Base-by-base conservation (phyloP, 1,139 yeast genomes). In the Pichia sp. region DNA sequence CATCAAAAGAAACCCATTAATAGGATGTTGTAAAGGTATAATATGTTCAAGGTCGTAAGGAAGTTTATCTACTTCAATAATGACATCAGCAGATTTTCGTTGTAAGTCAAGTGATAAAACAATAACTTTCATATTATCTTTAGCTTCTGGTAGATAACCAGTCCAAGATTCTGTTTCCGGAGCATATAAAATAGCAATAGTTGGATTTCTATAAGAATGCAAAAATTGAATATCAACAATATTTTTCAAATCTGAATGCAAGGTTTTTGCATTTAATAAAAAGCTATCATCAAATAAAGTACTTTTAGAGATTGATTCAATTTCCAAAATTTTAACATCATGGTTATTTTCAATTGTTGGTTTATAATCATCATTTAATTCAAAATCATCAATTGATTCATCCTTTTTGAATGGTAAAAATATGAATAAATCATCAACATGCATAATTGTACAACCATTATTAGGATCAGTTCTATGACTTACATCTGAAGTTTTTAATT, bases 41-140 rank as follows among this genome's bases (percentile, higher is more conserved):
- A 87, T 63, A 30, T 74, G 67, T 52, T 80, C 82, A 10, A 84
- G 62, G 58, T 87, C 96, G 63, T 78, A 87, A 0, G 97, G 96
- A 39, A 90, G 69, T 40, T 74, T 73, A 28, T 75, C 74, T 10
- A 82, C 68, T 41, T 80, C 80, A 50, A 82, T 69, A 35, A 87
- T 82, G 0, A 86, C 71, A 0, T 89, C 81, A 0, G 90, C 79
- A 0, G 81, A 69, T 38, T 77, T 76, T 12, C 78, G 72, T n/a
- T 68, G 69, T 23, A 82, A 59, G 54, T 87, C 94, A 24, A 87
- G 65, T 1, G 94, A 80, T 41, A 87, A 61, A 35, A 76, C 74
- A 30, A 69, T 51, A 51, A 79, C 77, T 40, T 72, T 72, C 27
- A 80, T 69, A 24, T 81, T 82, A 58, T 87, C 95, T 56, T 80